Evolutionary conservation across 352 stramenopile genomes (phyloP), one percentile per base, ranked within the genome.

Genomic region (Sclerospora graminicola): DNA sequence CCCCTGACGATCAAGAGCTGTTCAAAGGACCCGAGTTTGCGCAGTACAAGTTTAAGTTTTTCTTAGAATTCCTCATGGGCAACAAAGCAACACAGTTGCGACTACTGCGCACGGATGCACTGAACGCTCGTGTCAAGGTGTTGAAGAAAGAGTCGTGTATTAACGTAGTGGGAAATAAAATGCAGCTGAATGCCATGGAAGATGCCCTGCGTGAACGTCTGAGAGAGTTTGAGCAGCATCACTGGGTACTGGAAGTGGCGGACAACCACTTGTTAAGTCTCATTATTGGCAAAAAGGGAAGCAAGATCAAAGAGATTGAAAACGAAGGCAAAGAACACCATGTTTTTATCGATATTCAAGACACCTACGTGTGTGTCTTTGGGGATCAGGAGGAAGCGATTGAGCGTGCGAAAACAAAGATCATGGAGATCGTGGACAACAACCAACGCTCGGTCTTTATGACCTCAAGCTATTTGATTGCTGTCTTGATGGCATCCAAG

Each of bases 281-380:
- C 16, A 84, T 89, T 31, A 87, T 89, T 37, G 78, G 78, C 43
- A 87, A 87, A 54, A 89, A 87, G 42, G 78, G 78, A 7, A 55
- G 54, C 38, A 84, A 75, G 42, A 89, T 89, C 55, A 85, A 87
- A 46, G 49, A 82, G 38, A 73, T 89, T 24, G 78, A 88, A 32
- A 57, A 53, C 2, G 66, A 71, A 42, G 63, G 65, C 36, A 66
- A 69, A 30, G 65, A 66, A 8, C 56, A 43, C 34, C 60, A 69
- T 13, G 60, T 83, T 16, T 68, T 66, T 26, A 70, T 87, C 30
- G 74, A 89, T 52, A 87, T 87, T 37, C 63, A 85, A 29, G 66
- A 69, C 40, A 53, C 51, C 11, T 65, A 72, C 16, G 69, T 89
- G 6, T 83, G 72, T 23, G 66, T 89, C 0, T 62, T 86, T 36